Evolutionary conservation across 257 asterid genomes (phyloP).

Genomic region (Solanum tacnaense): DNA sequence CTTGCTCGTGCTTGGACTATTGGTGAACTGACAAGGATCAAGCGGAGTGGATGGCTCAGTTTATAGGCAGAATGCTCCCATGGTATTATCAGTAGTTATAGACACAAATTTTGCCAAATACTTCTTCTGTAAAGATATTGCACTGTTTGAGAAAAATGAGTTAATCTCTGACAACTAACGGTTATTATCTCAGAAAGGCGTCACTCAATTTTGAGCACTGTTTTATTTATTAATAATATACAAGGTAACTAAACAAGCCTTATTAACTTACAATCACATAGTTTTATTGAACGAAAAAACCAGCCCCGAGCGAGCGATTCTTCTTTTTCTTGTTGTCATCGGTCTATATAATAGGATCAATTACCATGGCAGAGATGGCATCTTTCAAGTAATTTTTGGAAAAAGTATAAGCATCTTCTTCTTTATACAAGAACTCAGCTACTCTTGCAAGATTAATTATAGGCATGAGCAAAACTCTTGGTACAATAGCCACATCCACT

Average conservation of each 20-base stretch:
- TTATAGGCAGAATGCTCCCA: neutral
- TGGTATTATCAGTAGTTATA: neutral
- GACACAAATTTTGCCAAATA: neutral
- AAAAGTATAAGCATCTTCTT: neutral
- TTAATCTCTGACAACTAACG: neutral
- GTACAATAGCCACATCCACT: neutral
- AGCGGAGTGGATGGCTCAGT: neutral
- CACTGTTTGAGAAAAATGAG: neutral
- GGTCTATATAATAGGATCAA: neutral
- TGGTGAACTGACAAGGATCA: slow-evolving; percentile 11
- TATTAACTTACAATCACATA: neutral
- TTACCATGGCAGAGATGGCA: neutral
- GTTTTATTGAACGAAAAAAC: neutral
- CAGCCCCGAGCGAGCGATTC: neutral
- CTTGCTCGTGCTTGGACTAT: slow-evolving; percentile 23
- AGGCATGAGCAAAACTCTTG: neutral
- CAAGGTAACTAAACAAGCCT: too few relatives aligned
- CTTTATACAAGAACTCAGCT: neutral
- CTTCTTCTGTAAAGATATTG: neutral
- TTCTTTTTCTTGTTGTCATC: too few relatives aligned
- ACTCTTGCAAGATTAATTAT: neutral
- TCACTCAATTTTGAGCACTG: neutral
- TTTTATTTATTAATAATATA: too few relatives aligned
- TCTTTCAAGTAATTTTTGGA: neutral
- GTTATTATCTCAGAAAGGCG: neutral